Base-by-base conservation (phyloP, 2,329 filamentous ascomycete genomes). In the Botryotinia globosa region DNA sequence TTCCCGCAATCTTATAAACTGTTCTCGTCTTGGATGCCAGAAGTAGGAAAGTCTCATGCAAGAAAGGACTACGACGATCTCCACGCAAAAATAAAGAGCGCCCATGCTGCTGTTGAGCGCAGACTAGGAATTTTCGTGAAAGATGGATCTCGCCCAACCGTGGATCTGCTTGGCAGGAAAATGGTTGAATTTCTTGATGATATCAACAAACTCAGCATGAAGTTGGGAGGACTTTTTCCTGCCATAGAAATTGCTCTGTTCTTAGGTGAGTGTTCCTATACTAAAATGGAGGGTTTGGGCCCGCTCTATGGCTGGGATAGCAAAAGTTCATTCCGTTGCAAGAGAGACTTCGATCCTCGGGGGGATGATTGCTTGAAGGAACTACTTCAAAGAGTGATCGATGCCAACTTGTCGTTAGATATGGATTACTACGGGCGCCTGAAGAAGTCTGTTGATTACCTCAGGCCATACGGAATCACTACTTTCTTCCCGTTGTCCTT, bases 11-110 rank as follows among this genome's bases (percentile, higher is more conserved):
- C 56, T 18, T 69, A 69, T 34, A n/a, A 69, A 7, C 32, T 69
- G 10, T 61, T 69, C 32, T 44, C 22, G 6, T 29, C 25, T 45
- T 69, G 67, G 67, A 61, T 69, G 67, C 67, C 67, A 62, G 56
- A 61, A 44, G 67, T 61, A 29, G 67, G 32, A 37, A n/a, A 29
- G 22, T 42, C 67, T 10, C 29, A 44, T 44, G 37, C 61, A 37
- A 18, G 45, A 61, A 42, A 45, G 4, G 22, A 44, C 9, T 61
- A 61, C 39, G 67, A 69, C 44, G 54, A 42, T 8, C 37, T 69
- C 1, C n/a, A 42, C 48, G 25, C 67, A 61, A 69, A 37, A 39
- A 61, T 69, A 4, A 14, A 22, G 5, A 37, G 61, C n/a, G 39
- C 29, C 6, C 54, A 61, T 29, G 39, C 56, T n/a, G 32, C 56